Evolutionary conservation across 192 early-diverging fungal genomes (phyloP).

Genomic region (Pilaira anomala): DNA sequence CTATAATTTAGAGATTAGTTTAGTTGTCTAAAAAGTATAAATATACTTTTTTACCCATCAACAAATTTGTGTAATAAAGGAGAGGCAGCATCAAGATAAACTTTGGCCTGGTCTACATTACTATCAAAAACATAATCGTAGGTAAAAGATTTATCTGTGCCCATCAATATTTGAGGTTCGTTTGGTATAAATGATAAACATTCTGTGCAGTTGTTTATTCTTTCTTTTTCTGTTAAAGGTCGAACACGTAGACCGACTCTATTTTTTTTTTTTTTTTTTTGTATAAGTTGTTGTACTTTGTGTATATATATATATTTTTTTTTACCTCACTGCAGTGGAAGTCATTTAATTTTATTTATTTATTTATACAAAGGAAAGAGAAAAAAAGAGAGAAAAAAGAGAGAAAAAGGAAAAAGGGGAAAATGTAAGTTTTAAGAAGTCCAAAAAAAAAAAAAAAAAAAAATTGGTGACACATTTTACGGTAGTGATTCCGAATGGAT

Average conservation of each 20-base stretch:
- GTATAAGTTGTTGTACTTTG: too few species aligned
- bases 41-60: constrained; percentile 55
- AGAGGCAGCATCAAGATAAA: constrained; percentile 57
- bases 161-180: constrained; percentile 63
- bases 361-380: background rate
- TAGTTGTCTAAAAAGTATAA: background rate
- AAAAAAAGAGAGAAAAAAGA: constrained; percentile 19
- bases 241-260: constrained; percentile 80
- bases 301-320: background rate
- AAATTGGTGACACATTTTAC: background rate
- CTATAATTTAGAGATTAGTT: constrained; percentile 32
- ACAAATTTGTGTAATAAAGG: constrained; percentile 65
- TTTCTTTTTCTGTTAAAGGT: constrained; percentile 74
- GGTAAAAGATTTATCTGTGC: constrained; percentile 61
- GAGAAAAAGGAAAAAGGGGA: constrained; percentile 1
- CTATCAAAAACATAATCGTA: constrained; percentile 69
- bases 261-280: constrained; percentile 5
- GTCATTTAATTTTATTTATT: constrained; percentile 24
- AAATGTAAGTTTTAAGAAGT: background rate
- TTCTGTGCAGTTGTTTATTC: constrained; percentile 56
- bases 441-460: constrained; percentile 18
- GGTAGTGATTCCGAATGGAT: background rate
- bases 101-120: constrained; percentile 47
- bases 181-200: constrained; percentile 55
- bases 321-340: constrained; percentile 42